These are phyloP conservation scores for Tetradesmus obliquus DNA, from an alignment of 139 green algal genomes.

Conservation along the genomic window DNA sequence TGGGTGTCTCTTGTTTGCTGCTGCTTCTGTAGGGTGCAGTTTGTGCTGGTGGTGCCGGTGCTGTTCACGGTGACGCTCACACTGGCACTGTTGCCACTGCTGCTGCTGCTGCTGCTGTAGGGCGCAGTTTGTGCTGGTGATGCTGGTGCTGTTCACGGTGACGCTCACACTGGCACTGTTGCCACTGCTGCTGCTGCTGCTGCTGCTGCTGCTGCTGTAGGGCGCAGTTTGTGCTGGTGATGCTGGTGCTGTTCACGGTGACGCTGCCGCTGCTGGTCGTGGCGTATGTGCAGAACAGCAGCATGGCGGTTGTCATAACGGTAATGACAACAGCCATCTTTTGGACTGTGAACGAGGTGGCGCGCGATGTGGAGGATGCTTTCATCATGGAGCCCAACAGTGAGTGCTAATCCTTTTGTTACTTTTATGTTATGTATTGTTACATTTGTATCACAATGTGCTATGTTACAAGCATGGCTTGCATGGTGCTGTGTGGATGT, in stretches of 20 bases:
- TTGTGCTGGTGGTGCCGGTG: conserved; percentile 32
- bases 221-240: conserved; percentile 50
- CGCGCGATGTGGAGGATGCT: conserved; percentile 70
- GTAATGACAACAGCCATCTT: conserved; percentile 53
- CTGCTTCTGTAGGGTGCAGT: neutral
- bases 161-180: conserved; percentile 2
- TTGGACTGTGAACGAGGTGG: conserved; percentile 66
- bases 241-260: conserved; percentile 51
- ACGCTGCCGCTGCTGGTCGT: conserved; percentile 34
- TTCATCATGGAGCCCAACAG: conserved; percentile 65
- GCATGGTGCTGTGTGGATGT: neutral
- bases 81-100: neutral
- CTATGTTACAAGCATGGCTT: neutral
- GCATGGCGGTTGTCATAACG: conserved; percentile 41
- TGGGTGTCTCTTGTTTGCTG: too few species aligned
- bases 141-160: conserved; percentile 38
- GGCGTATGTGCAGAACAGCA: conserved; percentile 31
- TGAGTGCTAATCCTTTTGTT: neutral
- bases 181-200: neutral
- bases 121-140: conserved; percentile 28
- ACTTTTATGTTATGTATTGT: neutral
- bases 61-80: neutral
- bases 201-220: conserved; percentile 53
- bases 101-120: neutral
- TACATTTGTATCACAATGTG: neutral